Conservation (phyloP, 1,139 yeast genomes). For the Scheffersomyces insectosa region DNA sequence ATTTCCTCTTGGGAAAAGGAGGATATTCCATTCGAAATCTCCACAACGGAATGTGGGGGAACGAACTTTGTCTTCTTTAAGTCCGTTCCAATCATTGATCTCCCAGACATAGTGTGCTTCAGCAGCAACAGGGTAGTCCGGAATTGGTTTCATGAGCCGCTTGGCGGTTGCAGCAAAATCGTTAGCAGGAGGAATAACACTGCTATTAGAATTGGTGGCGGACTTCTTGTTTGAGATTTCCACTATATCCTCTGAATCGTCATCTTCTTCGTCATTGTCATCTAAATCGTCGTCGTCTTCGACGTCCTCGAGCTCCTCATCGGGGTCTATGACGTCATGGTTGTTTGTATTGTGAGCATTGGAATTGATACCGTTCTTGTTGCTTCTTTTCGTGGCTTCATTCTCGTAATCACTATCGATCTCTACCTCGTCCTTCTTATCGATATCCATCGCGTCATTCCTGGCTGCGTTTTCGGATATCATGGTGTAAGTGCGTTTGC, state of each 20-base stretch:
- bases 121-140: conserved; percentile 43
- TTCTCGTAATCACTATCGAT: conserved; percentile 7
- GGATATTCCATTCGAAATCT: conserved; percentile 68
- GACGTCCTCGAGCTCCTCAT: conserved; percentile 12
- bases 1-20: conserved; percentile 78
- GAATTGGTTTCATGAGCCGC: conserved; percentile 41
- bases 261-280: conserved; percentile 10
- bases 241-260: conserved; percentile 5
- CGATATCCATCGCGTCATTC: conserved; percentile 1
- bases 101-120: conserved; percentile 67
- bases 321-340: conserved; percentile 7
- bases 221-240: conserved; percentile 7
- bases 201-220: not conserved
- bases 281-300: conserved; percentile 26
- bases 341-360: no score
- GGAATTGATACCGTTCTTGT: no score
- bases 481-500: no score
- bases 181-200: conserved; percentile 27
- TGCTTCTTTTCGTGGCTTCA: no score
- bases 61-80: conserved; percentile 53
- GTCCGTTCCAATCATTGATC: conserved; percentile 61
- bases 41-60: conserved; percentile 62
- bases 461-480: not conserved
- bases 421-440: conserved; percentile 2
- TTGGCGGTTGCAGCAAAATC: conserved; percentile 30